A percentile compares a stretch with the other conserved stretches of the same genome.
Conservation (phyloP, 2,329 filamentous ascomycete species). For the Scedosporium dehoogii region DNA sequence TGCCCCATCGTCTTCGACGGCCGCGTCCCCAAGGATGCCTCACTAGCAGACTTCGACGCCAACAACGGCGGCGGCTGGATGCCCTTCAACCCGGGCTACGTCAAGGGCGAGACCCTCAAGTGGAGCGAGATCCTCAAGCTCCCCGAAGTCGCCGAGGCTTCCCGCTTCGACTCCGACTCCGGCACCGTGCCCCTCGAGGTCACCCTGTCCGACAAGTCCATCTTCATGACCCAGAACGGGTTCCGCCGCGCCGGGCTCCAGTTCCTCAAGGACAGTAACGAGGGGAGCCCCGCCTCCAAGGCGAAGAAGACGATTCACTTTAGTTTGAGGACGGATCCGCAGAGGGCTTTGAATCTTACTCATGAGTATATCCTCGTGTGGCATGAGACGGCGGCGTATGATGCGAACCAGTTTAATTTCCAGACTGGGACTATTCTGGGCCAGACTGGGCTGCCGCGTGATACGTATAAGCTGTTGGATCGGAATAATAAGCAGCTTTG, state of each 20-base stretch:
- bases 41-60: constrained; percentile 21
- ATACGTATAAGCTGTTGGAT: constrained; percentile 11
- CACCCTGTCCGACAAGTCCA: constrained; percentile 31
- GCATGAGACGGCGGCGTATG: constrained; percentile 26
- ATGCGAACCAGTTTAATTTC: constrained; percentile 28
- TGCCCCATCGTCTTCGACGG: constrained; percentile 28
- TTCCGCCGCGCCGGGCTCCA: constrained; percentile 35
- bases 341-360: constrained; percentile 22
- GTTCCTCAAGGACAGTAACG: constrained; percentile 30
- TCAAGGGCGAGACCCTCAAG: constrained; percentile 23
- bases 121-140: constrained; percentile 27
- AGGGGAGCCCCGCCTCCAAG: constrained; percentile 21
- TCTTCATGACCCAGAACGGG: constrained; percentile 34
- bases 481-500: constrained; percentile 10
- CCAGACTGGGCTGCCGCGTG: constrained; percentile 6
- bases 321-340: constrained; percentile 21
- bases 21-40: constrained; percentile 18
- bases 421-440: constrained; percentile 22
- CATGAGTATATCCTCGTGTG: constrained; percentile 27
- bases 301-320: constrained; percentile 27
- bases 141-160: constrained; percentile 13
- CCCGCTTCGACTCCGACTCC: constrained; percentile 27
- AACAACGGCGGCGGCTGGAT: constrained; percentile 16
- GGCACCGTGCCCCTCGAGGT: constrained; percentile 28
- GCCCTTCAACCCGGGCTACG: constrained; percentile 25